Base-by-base conservation (phyloP, 345 rosid species). In the Ceriops zippeliana region DNA sequence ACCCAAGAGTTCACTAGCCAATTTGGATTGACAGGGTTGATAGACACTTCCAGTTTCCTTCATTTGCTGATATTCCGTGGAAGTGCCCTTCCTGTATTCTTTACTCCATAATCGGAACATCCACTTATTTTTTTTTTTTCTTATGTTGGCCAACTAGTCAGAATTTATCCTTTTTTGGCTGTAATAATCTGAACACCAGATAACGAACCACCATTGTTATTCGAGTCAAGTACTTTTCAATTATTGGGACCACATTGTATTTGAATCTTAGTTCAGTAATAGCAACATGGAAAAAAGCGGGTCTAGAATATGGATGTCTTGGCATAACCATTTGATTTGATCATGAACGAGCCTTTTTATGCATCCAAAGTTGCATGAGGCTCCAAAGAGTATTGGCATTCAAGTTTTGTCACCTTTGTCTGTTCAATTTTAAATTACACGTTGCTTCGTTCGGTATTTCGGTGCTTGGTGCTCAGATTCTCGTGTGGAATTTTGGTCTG, bases 1-100 rank as follows among this genome's bases (percentile, higher is more conserved):
- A 90, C 98, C 51, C 87, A 90, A 78, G 85, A 90, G 77, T 87
- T 93, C 21, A 90, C 84, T 58, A 52, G 83, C 81, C 21, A 83
- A 86, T 59, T 63, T 87, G 54, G 87, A 83, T 38, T 82, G 80
- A 86, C 57, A 20, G 52, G 52, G 65, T 59, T 13, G 62, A 68
- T 37, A 37, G 58, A 32, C 54, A 22, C 24, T 22, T 22, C 24
- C 24, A 22, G 24, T 22, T 22, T 22, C 24, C 24, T 22, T 22
- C 15, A 21, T 57, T 62, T 52, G 71, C 59, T 32, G 28, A 52
- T 47, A 24, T 7, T 32, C 35, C 34, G 3, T 38, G 69, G 76
- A 68, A 71, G 67, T 47, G 71, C 7, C 60, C 66, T 66, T 59
- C 62, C 63, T 61, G 47, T 61, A 65, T 60, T 72, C 49, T 60